Conservation (phyloP, 192 early-diverging fungal species). For the Oehlia diaphana region DNA sequence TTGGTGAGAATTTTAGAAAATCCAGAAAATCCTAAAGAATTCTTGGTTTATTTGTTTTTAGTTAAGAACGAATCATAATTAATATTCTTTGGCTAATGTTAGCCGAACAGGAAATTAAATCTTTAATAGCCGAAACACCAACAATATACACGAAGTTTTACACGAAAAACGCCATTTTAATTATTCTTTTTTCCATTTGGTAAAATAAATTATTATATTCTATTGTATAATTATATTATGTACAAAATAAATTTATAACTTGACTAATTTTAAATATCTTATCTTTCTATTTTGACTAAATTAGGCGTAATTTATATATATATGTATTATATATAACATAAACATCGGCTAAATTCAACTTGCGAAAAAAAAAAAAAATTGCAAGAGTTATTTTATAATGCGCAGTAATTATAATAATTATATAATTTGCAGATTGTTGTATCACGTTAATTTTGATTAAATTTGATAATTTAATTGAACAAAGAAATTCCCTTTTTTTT, state of each 20-base stretch:
- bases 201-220: too few relatives aligned
- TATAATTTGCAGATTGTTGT: neutral
- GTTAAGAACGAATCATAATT: neutral
- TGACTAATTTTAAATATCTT: too few relatives aligned
- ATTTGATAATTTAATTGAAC: neutral
- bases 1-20: too few relatives aligned
- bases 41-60: neutral
- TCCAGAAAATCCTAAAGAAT: too few relatives aligned
- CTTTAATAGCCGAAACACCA: neutral
- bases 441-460: neutral
- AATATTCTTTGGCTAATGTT: neutral
- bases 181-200: too few relatives aligned
- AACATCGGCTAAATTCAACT: neutral
- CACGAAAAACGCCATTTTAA: neutral
- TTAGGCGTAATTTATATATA: neutral
- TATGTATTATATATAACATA: neutral
- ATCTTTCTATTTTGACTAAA: neutral
- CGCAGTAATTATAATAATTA: neutral
- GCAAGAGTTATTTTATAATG: neutral
- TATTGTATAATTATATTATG: too few relatives aligned
- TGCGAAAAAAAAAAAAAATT: neutral
- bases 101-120: neutral
- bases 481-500: neutral
- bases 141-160: neutral
- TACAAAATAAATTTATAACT: too few relatives aligned